Conservation (phyloP, 2,329 filamentous ascomycete species). For the Nectriaceae sp. region DNA sequence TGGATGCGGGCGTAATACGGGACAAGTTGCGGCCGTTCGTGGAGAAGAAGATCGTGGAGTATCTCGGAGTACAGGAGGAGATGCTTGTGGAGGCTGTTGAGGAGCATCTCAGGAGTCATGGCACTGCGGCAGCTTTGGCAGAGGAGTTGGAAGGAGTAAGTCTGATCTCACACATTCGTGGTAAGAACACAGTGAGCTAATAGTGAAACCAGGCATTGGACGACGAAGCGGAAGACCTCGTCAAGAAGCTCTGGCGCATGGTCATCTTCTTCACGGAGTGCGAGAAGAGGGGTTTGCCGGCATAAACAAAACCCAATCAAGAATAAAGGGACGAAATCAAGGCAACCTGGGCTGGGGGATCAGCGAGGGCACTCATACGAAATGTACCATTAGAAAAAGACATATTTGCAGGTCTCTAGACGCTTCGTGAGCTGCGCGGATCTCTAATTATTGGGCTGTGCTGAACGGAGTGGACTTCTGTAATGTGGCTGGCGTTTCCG, state of each 20-base stretch:
- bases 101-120: constrained; percentile 76
- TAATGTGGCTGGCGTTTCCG: too few relatives aligned
- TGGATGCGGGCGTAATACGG: constrained; percentile 78
- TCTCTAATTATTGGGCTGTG: too few relatives aligned
- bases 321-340: background rate
- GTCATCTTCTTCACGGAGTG: constrained; percentile 96
- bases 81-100: constrained; percentile 92
- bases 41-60: constrained; percentile 97
- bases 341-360: background rate
- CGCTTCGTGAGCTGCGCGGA: too few relatives aligned
- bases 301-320: constrained; percentile 41
- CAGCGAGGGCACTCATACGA: too few relatives aligned
- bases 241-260: constrained; percentile 98
- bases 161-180: constrained; percentile 23
- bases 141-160: constrained; percentile 82
- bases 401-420: too few relatives aligned
- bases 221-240: constrained; percentile 89
- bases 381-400: too few relatives aligned
- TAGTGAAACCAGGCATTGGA: constrained; percentile 68
- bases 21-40: constrained; percentile 93
- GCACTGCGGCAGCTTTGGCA: constrained; percentile 76
- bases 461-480: too few relatives aligned
- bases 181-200: constrained; percentile 18
- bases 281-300: constrained; percentile 83
- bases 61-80: constrained; percentile 93